Percentiles rank a stretch among this genome's conserved stretches.
phyloP scores from a whole-genome alignment of 2,329 filamentous ascomycete genomes.

The Akanthomyces lecanii region DNA sequence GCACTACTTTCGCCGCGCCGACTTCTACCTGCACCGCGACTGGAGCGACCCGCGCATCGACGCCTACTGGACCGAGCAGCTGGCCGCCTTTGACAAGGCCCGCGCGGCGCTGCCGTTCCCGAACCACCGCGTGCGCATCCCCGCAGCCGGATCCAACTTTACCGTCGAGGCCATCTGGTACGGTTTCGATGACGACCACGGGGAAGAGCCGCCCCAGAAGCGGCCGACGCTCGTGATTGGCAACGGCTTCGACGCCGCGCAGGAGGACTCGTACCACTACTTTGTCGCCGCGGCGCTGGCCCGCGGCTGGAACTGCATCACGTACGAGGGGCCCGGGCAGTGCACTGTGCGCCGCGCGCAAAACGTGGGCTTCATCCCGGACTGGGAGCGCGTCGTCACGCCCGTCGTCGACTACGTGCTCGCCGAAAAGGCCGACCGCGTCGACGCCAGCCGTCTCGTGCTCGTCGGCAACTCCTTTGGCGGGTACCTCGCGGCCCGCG shows the following conservation, averaged over 20 bases:
- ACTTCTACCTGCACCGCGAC: conserved; percentile 36
- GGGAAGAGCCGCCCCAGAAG: conserved; percentile 11
- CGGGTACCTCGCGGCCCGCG: conserved; percentile 36
- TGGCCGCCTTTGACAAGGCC: conserved; percentile 33
- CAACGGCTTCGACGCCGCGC: conserved; percentile 35
- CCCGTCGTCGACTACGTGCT: conserved; percentile 37
- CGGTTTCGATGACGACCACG: not conserved
- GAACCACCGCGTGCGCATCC: conserved; percentile 22
- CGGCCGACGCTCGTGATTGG: conserved; percentile 34
- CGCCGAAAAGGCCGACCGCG: conserved; percentile 19
- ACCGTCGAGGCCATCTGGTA: conserved; percentile 29
- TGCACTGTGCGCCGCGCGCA: conserved; percentile 37
- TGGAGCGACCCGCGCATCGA: conserved; percentile 33
- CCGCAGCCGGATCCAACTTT: conserved; percentile 23
- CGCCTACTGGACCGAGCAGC: conserved; percentile 30
- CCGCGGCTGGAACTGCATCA: conserved; percentile 40
- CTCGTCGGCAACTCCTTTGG: conserved; percentile 40
- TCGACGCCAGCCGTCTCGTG: conserved; percentile 31
- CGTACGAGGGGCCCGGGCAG: conserved; percentile 46
- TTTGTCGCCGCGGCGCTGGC: conserved; percentile 21
- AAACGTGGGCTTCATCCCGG: conserved; percentile 39
- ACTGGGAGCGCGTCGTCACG: conserved; percentile 39
- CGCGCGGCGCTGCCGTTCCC: conserved; percentile 29
- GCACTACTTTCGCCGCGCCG: conserved; percentile 35
- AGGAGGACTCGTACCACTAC: conserved; percentile 14